Percentiles rank a stretch among this genome's conserved stretches.
phyloP scores from a whole-genome alignment of 257 asterid genomes.

The Petunia axillaris region DNA sequence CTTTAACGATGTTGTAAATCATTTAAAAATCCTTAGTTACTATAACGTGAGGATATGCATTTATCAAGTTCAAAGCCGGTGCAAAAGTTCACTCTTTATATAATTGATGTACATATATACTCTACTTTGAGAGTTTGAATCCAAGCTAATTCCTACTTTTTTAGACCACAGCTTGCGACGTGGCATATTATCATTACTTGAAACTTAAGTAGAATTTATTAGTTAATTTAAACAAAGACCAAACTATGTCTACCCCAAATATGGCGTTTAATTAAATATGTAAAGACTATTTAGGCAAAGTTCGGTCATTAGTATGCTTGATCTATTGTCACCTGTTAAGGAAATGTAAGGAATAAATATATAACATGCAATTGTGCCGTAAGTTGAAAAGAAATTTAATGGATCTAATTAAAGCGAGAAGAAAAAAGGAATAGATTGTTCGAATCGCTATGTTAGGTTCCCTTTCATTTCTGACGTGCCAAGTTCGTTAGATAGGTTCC shows the following conservation, averaged over 20 bases:
- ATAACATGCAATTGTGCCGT: background rate
- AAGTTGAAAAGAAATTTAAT: background rate
- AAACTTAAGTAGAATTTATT: background rate
- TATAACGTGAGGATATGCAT: too few relatives aligned
- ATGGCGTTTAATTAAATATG: background rate
- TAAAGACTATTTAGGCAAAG: background rate
- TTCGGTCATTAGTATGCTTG: background rate
- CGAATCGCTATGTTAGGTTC: background rate
- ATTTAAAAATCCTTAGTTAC: too few relatives aligned
- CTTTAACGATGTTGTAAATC: too few relatives aligned
- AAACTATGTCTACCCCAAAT: background rate
- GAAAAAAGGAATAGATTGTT: background rate
- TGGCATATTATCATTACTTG: background rate
- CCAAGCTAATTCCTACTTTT: background rate
- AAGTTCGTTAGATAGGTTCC: background rate
- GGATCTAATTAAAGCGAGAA: background rate
- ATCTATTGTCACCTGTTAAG: background rate
- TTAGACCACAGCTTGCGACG: background rate
- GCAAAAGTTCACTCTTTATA: too few relatives aligned
- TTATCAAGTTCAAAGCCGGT: background rate
- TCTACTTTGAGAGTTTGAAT: background rate
- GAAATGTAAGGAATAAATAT: background rate
- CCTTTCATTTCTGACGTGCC: constrained; percentile 23
- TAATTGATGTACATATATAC: background rate
- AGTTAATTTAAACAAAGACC: background rate